Percentiles rank a stretch among this genome's conserved stretches.
Evolutionary conservation across 2,329 filamentous ascomycete genomes (phyloP).

Genomic region (Botrytis hyacinthi): DNA sequence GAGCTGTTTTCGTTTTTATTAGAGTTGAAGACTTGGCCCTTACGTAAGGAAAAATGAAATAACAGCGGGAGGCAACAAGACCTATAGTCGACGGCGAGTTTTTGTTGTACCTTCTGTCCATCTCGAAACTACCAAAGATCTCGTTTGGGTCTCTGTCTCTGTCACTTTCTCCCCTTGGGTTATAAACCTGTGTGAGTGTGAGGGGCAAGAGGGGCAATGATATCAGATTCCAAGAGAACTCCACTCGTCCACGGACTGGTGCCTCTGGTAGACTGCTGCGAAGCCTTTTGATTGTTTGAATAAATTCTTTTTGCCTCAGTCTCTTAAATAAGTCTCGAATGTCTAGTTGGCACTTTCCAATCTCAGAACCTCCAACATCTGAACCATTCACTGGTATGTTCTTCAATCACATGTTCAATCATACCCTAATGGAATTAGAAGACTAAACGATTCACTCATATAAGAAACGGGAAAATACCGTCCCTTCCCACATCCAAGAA

Average conservation of each 20-base stretch:
- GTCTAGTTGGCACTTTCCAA: not conserved
- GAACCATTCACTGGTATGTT: not conserved
- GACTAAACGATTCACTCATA: not conserved
- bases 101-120: not conserved
- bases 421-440: too few relatives aligned
- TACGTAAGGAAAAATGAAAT: too few relatives aligned
- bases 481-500: not conserved
- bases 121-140: not conserved
- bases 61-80: not conserved
- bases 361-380: not conserved
- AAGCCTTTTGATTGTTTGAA: too few relatives aligned
- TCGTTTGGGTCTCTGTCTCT: too few relatives aligned
- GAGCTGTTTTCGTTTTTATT: not conserved
- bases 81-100: not conserved
- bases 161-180: too few relatives aligned
- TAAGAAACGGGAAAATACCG: rapidly evolving
- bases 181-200: not conserved
- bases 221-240: not conserved
- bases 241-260: not conserved
- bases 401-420: not conserved
- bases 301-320: rapidly evolving
- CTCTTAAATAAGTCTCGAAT: not conserved
- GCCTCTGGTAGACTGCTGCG: too few relatives aligned
- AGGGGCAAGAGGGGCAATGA: not conserved
- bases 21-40: too few relatives aligned